Base-by-base conservation (phyloP, 495 filamentous ascomycete species). In the Podospora bellae-mahoneyi region DNA sequence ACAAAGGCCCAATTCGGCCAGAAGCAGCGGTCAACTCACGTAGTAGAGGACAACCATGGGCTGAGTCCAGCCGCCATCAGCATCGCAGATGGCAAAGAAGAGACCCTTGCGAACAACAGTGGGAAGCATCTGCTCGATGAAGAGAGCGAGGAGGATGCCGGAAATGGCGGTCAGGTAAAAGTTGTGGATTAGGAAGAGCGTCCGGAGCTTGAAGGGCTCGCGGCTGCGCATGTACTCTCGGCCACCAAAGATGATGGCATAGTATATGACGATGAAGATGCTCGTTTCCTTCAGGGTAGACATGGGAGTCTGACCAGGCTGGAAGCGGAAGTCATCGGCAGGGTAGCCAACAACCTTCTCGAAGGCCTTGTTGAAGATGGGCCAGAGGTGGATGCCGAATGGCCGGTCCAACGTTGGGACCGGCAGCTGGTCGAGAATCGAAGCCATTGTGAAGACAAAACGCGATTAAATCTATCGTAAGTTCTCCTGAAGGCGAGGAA, bases 311-410 rank as follows among this genome's bases (percentile, higher is more conserved):
- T 79, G 76, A 69, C 87, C 88, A n/a, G 86, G 80, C 68, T 82
- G 78, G 80, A 93, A 92, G 63, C 82, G 79, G 75, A 92, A 91
- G 67, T 92, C 87, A 61, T 90, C 84, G 62, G 91, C 87, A 63
- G 86, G 83, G 76, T 88, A 91, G 69, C 94, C 94, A 64, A 84
- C 85, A 60, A 92, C 85, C 48, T 78, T 75, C 77, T 89, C 87
- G 80, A 90, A 97, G 73, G 85, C 88, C 81, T 91, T 88, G 81
- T 89, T 89, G 86, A 98, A 99, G 80, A 95, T 86, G 68, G 95
- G 94, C 95, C 95, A 99, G 80, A 98, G 80, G 57, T 91, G 82
- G 68, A 97, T 83, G 75, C 94, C 95, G 76, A 99, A 97, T 15
- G 95, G 95, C 72, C 91, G 87, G 77, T 97, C 94, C 71, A 97